These are phyloP conservation scores for Spathaspora sp. DNA, from an alignment of 805 yeast species.

Conservation along the genomic window DNA sequence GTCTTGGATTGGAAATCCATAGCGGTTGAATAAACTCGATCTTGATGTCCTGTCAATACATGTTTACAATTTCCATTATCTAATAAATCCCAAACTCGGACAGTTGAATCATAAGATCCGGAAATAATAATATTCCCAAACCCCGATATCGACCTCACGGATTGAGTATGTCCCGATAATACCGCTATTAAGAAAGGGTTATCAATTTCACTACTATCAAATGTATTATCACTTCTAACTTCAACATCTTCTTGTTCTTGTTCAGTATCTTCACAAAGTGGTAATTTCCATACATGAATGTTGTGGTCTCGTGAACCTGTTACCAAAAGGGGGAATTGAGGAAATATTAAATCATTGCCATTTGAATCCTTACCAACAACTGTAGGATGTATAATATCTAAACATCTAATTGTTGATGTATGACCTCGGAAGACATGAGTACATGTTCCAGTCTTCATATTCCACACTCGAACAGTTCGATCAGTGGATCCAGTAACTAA, in stretches of 20 bases:
- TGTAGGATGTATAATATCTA: constrained; percentile 74
- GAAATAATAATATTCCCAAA: constrained; percentile 78
- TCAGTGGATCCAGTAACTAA: constrained; percentile 94
- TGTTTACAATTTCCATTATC: constrained; percentile 68
- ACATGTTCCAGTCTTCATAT: constrained; percentile 76
- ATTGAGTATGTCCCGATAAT: constrained; percentile 47
- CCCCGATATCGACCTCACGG: constrained; percentile 83
- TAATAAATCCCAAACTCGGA: constrained; percentile 85
- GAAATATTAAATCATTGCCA: constrained; percentile 54
- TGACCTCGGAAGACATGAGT: constrained; percentile 92
- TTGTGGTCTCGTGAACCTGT: constrained; percentile 46
- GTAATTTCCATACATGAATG: constrained; percentile 51
- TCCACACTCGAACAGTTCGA: constrained; percentile 92
- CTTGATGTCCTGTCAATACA: constrained; percentile 78
- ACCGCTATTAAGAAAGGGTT: constrained; percentile 69
- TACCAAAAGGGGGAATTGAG: constrained; percentile 61
- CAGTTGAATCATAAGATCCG: constrained; percentile 87
- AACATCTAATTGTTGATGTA: constrained; percentile 87
- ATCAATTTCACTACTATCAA: constrained; percentile 33
- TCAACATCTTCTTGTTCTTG: constrained; percentile 21
- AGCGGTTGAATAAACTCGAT: constrained; percentile 85
- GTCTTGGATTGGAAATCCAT: constrained; percentile 71
- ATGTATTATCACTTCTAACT: constrained; percentile 12
- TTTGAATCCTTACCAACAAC: constrained; percentile 58
- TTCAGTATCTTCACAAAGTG: constrained; percentile 35